Evolutionary conservation across 2,329 filamentous ascomycete genomes (phyloP), one percentile per base, ranked within the genome.

Genomic region (Fusarium brevicatenulatum): DNA sequence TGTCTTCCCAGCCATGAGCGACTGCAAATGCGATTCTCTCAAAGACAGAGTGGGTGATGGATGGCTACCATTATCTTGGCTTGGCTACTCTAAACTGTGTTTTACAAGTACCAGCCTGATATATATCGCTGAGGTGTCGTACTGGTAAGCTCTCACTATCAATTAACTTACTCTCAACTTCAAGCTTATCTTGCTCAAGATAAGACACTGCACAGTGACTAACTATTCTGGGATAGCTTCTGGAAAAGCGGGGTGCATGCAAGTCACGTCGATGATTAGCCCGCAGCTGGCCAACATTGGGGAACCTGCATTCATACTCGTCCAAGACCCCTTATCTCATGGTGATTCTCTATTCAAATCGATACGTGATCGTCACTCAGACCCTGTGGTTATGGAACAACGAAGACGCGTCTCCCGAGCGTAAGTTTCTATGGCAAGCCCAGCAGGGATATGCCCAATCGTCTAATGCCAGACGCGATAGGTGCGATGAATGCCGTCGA

Each of bases 401-500:
- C 58, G 37, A 21, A 43, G 39, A 23, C 58, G 49, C 8, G 49
- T 61, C 32, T 61, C 58, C 23, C 30, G 58, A 61, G 58, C 58
- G 58, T 61, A 55, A 61, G 58, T 13, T 21, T 6, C 49, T 21
- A 1, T 13, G 19, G 13, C 13, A 37, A 37, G 30, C 49, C 19
- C 23, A 4, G 12, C 8, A 56, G 16, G 19, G 57, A 39, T 12
- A 42, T 30, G 7, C 30, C 23, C 5, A 32, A 30, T 28, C 5
- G 16, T 44, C 58, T 61, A 56, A 61, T 44, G 30, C 23, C 28
- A 23, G 30, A 56, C 30, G 30, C 30, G 30, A 61, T 56, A 61
- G 58, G 37, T 61, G 58, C 49, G 58, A 61, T 28, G 58, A 61
- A 56, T 61, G 58, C 30, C 58, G 49, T 44, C 58, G 58, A 37